These are phyloP conservation scores for Cyanodermella asteris DNA, from an alignment of 2,329 filamentous ascomycete genomes.

Conservation along the genomic window DNA sequence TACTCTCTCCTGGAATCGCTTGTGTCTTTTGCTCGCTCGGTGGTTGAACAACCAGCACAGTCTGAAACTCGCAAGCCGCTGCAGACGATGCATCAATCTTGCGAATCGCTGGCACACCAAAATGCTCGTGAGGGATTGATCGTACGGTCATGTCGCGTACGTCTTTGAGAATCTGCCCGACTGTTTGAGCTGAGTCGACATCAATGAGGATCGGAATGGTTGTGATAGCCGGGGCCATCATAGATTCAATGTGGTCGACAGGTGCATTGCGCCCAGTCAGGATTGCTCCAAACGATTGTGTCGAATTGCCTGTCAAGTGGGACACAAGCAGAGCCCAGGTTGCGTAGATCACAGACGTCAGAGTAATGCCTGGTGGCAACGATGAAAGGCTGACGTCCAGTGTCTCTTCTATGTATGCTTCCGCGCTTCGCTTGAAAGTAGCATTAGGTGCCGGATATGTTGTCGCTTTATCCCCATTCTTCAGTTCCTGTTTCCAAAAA, in stretches of 20 bases:
- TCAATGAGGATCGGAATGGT: neutral
- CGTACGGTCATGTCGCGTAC: slow-evolving; percentile 1
- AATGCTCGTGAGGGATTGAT: slow-evolving; percentile 4
- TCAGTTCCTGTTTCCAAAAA: slow-evolving; percentile 2
- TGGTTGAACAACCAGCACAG: slow-evolving; percentile 2
- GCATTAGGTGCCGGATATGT: neutral
- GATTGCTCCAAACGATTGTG: slow-evolving; percentile 1
- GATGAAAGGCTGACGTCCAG: neutral
- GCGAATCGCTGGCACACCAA: slow-evolving; percentile 3
- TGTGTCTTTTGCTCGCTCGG: no score
- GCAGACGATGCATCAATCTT: neutral
- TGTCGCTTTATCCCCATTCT: slow-evolving; percentile 1
- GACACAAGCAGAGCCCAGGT: slow-evolving; percentile 1
- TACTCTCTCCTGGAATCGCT: neutral
- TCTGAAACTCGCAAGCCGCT: slow-evolving; percentile 5
- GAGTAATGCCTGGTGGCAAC: slow-evolving; percentile 28
- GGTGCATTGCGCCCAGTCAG: neutral
- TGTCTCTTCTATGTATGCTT: neutral
- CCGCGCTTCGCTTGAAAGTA: slow-evolving; percentile 1
- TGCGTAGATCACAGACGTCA: slow-evolving; percentile 9
- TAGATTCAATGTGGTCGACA: slow-evolving; percentile 1
- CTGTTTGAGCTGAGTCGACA: neutral
- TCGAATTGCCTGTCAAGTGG: neutral
- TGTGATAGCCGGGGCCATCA: slow-evolving; percentile 2
- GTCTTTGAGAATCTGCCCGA: slow-evolving; percentile 1